Evolutionary conservation across 257 asterid species (phyloP).

Genomic region (Solanum paucissectum): DNA sequence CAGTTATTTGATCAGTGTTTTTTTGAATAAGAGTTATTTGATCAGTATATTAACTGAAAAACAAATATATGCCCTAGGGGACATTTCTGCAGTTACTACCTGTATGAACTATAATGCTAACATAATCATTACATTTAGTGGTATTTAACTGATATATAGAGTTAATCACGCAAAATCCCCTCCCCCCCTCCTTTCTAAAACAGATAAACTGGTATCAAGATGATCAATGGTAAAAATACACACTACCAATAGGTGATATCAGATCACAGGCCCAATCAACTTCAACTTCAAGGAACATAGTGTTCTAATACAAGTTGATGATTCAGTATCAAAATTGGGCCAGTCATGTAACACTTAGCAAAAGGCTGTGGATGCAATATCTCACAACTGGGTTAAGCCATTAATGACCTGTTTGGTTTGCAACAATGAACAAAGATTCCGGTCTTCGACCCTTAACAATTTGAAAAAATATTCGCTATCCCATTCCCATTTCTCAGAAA

Average conservation of each 20-base stretch:
- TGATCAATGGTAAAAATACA: background rate
- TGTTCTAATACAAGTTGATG: background rate
- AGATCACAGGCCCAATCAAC: no score
- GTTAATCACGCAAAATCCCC: background rate
- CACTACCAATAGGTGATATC: background rate
- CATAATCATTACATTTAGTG: background rate
- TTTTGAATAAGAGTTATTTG: background rate
- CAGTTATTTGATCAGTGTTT: background rate
- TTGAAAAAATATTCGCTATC: background rate
- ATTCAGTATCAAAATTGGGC: background rate
- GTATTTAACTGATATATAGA: background rate
- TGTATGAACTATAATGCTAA: background rate
- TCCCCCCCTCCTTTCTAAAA: no score
- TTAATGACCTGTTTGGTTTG: background rate
- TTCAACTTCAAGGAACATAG: no score
- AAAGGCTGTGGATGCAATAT: background rate
- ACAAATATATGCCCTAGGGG: background rate
- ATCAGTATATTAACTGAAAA: background rate
- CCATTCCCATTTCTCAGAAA: background rate
- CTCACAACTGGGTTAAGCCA: background rate
- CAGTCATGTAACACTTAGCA: background rate
- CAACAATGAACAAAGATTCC: background rate
- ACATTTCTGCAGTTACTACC: background rate
- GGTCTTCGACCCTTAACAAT: background rate
- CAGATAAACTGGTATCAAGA: no score